phyloP scores from a whole-genome alignment of 305 asterid genomes.

The Fraxinus dipetala region DNA sequence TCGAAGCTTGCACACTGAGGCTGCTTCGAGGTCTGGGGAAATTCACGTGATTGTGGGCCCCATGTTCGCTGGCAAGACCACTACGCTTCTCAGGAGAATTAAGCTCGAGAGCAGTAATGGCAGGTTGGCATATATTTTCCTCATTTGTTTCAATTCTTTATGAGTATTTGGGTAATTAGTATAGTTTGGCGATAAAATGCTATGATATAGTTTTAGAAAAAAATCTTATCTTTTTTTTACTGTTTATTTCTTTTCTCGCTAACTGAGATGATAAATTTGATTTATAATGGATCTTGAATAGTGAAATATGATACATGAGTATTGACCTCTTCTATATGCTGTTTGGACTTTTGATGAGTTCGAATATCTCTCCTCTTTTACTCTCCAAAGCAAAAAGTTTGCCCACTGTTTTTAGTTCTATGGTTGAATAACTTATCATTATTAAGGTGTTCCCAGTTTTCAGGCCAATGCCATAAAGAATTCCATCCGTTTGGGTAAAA shows the following conservation, averaged over 20 bases:
- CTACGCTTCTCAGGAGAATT: conserved; percentile 78
- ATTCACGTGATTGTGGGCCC: conserved; percentile 88
- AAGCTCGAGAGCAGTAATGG: conserved; percentile 67
- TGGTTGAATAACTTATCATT: conserved; percentile 43
- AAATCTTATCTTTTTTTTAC: background rate
- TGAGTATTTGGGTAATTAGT: background rate
- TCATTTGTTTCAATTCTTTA: background rate
- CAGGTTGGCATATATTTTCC: conserved; percentile 45
- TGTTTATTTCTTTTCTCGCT: background rate
- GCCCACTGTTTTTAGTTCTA: conserved; percentile 23
- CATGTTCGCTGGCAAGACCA: conserved; percentile 96
- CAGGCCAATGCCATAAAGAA: conserved; percentile 53
- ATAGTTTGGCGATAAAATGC: background rate
- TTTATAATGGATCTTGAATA: conserved; percentile 18
- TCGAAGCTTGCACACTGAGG: conserved; percentile 34
- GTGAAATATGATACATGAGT: conserved; percentile 9
- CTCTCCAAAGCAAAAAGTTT: conserved; percentile 9
- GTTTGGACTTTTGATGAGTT: conserved; percentile 17
- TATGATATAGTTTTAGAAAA: background rate
- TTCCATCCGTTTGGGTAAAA: conserved; percentile 51
- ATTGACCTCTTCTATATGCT: conserved; percentile 6
- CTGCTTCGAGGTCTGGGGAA: conserved; percentile 35
- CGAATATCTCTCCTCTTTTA: conserved; percentile 10
- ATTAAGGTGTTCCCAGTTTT: conserved; percentile 71
- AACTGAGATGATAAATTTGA: background rate